Percentiles rank a stretch among this genome's conserved stretches.
Conservation (phyloP, 2,329 filamentous ascomycete species). For the Dactylellina parvicollis region DNA sequence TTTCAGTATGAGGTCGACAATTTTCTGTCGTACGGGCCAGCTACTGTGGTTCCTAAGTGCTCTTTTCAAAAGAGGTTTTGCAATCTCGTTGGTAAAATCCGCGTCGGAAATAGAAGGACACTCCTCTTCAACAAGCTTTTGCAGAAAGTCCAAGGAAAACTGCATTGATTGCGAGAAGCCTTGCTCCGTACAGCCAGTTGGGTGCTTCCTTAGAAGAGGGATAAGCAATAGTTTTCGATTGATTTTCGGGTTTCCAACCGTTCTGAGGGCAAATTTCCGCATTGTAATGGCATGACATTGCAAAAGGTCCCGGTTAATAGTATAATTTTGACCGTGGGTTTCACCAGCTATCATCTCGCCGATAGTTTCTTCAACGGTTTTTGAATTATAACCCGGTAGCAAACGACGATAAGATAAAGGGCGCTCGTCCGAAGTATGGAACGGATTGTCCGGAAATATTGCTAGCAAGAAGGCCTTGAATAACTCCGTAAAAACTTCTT, state of each 20-base stretch:
- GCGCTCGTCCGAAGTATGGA: no score
- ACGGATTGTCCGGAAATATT: slow-evolving; percentile 5
- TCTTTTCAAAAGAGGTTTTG: neutral
- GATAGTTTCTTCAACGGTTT: no score
- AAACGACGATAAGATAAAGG: no score
- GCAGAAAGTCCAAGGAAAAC: neutral
- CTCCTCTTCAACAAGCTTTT: neutral
- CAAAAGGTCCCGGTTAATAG: no score
- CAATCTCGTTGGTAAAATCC: neutral
- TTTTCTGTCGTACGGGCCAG: neutral
- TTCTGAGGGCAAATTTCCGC: no score
- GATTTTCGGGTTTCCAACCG: no score
- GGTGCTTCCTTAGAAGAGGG: neutral
- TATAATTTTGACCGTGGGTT: no score
- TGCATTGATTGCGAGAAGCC: neutral
- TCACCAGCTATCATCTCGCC: no score
- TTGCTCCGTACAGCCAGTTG: neutral
- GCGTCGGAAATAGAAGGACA: neutral
- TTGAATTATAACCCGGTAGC: no score
- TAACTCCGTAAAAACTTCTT: neutral
- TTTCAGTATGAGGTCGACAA: neutral
- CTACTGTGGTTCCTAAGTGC: neutral
- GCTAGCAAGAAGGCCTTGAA: neutral
- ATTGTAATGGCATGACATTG: no score
- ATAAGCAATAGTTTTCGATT: neutral